These are phyloP conservation scores for Apiotrichum siamense DNA, from an alignment of 1,284 basidiomycete genomes.

Conservation along the genomic window DNA sequence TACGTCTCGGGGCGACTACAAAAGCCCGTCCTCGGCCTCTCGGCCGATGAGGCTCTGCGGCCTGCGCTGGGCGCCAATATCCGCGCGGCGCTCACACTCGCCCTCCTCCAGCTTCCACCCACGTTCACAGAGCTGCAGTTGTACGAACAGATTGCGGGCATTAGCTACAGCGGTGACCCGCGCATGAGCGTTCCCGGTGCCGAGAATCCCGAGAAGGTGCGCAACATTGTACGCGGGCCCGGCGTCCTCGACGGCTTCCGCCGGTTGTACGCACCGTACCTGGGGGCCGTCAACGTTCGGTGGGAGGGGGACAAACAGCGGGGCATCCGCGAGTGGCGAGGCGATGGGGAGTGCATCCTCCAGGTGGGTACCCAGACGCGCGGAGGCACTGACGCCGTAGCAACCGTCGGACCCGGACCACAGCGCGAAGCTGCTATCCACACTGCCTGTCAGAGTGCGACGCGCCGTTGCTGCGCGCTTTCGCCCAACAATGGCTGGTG, in stretches of 20 bases:
- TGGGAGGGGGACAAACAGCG: conserved; percentile 5
- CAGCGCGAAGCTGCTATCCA: conserved; percentile 64
- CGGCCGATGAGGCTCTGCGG: conserved; percentile 78
- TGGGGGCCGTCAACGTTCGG: conserved; percentile 53
- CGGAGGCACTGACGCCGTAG: conserved; percentile 19
- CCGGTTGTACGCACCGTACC: conserved; percentile 74
- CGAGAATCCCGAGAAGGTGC: conserved; percentile 91
- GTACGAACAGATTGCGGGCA: conserved; percentile 76
- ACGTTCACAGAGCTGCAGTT: conserved; percentile 70
- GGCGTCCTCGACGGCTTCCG: conserved; percentile 65
- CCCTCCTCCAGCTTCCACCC: conserved; percentile 59
- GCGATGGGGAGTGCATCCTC: conserved; percentile 14
- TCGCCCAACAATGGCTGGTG: conserved; percentile 18
- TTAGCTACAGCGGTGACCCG: conserved; percentile 80
- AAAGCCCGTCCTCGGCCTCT: conserved; percentile 86
- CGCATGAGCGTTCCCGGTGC: conserved; percentile 83
- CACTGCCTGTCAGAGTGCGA: conserved; percentile 62
- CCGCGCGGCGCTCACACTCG: conserved; percentile 76
- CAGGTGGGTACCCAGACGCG: conserved; percentile 13
- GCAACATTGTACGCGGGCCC: conserved; percentile 82
- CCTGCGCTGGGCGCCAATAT: conserved; percentile 90
- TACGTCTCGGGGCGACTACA: conserved; percentile 96
- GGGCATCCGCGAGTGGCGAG: conserved; percentile 14
- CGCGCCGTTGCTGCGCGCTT: conserved; percentile 19
- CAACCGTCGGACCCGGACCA: conserved; percentile 66